Percentiles rank a stretch among this genome's conserved stretches.
These are phyloP conservation scores for Podaxis sp. DNA, from an alignment of 768 basidiomycete species.

Conservation along the genomic window DNA sequence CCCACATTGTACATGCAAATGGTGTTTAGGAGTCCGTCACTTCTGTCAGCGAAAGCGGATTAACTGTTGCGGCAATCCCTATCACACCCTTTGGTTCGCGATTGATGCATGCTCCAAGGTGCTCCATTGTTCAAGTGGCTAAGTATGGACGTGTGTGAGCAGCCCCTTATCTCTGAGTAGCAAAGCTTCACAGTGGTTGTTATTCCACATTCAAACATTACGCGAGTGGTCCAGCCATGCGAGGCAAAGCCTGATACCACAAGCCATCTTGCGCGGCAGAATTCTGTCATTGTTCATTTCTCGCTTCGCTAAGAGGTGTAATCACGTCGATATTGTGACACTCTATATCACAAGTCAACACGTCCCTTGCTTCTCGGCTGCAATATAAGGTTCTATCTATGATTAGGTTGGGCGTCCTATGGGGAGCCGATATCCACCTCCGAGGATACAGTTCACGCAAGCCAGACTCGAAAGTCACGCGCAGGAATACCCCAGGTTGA, in stretches of 20 bases:
- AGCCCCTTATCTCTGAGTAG: not conserved
- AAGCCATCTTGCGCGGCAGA: not conserved
- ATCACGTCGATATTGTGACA: not conserved
- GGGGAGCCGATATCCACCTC: not conserved
- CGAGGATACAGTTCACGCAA: not conserved
- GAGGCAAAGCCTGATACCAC: not conserved
- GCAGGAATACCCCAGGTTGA: not conserved
- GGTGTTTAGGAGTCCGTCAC: not conserved
- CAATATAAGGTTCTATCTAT: not conserved
- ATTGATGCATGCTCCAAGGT: not conserved
- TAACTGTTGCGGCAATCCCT: not conserved
- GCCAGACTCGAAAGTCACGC: not conserved
- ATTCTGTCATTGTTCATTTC: not conserved
- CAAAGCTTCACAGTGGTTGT: not conserved
- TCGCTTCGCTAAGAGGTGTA: not conserved
- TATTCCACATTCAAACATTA: not conserved
- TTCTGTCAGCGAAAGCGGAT: not conserved
- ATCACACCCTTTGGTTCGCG: not conserved
- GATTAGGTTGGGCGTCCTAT: not conserved
- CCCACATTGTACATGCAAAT: not conserved
- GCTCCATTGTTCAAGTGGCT: not conserved
- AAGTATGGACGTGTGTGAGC: not conserved
- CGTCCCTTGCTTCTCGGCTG: not conserved
- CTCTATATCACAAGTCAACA: not conserved
- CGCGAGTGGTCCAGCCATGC: not conserved